Evolutionary conservation across 768 basidiomycete genomes (phyloP).

Genomic region (Multifurca ochricompacta): DNA sequence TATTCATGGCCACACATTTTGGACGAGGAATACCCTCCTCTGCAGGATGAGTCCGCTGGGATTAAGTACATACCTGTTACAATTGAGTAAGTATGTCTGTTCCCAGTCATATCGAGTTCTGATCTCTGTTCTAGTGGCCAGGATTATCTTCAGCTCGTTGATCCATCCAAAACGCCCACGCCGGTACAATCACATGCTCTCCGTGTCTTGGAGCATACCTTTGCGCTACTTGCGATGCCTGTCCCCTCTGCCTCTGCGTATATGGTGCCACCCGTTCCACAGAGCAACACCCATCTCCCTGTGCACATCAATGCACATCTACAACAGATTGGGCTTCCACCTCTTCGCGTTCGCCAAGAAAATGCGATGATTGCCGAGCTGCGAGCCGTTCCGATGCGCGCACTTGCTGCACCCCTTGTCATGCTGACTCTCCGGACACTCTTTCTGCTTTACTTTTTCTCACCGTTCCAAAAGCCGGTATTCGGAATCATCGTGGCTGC

Average conservation of each 20-base stretch:
- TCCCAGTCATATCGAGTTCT: background rate
- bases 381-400: slow-evolving; percentile 20
- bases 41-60: slow-evolving; percentile 11
- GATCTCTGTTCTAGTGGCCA: slow-evolving; percentile 8
- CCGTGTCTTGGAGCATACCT: slow-evolving; percentile 16
- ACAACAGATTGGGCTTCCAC: slow-evolving; percentile 18
- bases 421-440: slow-evolving; percentile 18
- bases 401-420: slow-evolving; percentile 18
- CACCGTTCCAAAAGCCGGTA: slow-evolving; percentile 20
- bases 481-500: slow-evolving; percentile 16
- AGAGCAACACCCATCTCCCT: slow-evolving; percentile 7
- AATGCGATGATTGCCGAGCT: slow-evolving; percentile 19
- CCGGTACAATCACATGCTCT: slow-evolving; percentile 18
- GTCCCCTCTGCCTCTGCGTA: slow-evolving; percentile 4
- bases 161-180: slow-evolving; percentile 16
- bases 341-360: slow-evolving; percentile 17
- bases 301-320: slow-evolving; percentile 15
- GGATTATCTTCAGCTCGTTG: slow-evolving; percentile 18
- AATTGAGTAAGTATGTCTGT: slow-evolving; percentile 11
- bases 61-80: slow-evolving; percentile 18
- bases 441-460: slow-evolving; percentile 21
- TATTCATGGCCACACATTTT: slow-evolving; percentile 39
- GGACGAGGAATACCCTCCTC: slow-evolving; percentile 28
- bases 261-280: background rate
- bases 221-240: slow-evolving; percentile 15